Evolutionary conservation across 202 grass and related monocot species (phyloP), one percentile per base, ranked within the genome.

Genomic region (Schoenoplectus tabernaemontani): DNA sequence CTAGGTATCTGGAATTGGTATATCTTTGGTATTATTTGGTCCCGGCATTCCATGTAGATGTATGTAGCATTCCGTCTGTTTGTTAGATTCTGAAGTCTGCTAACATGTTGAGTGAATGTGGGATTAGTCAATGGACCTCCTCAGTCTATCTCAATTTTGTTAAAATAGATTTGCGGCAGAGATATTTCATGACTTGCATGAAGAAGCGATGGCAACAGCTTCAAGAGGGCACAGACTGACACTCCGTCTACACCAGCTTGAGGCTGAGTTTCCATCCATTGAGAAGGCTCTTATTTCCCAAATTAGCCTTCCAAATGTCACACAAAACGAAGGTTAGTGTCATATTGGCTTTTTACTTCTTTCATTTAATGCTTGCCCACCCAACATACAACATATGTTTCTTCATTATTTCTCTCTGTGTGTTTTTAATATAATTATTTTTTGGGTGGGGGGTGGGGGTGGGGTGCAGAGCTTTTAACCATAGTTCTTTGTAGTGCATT

Each of bases 121-220:
- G 67, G 42, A 71, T 70, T 70, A 70, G 30, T 63, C 28, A 28
- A 28, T 28, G 28, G 28, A 28, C 28, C 28, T 1, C 28, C 28
- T 28, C 28, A 28, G 28, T 28, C 28, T 28, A 28, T 76, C 30
- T 37, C 48, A 57, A 34, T 76, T 76, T 76, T 56, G 15, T 56
- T 76, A 34, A 75, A 66, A 64, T 47, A 99, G 96, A 84, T 99
- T 99, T 89, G 96, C 96, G 37, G 90, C 92, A 54, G 96, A 91
- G 83, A 99, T 99, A 70, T 99, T 99, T 81, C 90, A 93, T 81
- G 92, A 93, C 64, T 87, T 99, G 84, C 96, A 99, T 22, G 96
- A 96, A 87, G 90, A 99, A 59, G 85, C 88, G 64, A 88, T 96
- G 96, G 85, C 85, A 19, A 89, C 83, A 47, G 87, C 96, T 85